Percentiles rank a stretch among this genome's conserved stretches.
phyloP scores from a whole-genome alignment of 768 basidiomycete species.

The Boletus rubroflammeus region DNA sequence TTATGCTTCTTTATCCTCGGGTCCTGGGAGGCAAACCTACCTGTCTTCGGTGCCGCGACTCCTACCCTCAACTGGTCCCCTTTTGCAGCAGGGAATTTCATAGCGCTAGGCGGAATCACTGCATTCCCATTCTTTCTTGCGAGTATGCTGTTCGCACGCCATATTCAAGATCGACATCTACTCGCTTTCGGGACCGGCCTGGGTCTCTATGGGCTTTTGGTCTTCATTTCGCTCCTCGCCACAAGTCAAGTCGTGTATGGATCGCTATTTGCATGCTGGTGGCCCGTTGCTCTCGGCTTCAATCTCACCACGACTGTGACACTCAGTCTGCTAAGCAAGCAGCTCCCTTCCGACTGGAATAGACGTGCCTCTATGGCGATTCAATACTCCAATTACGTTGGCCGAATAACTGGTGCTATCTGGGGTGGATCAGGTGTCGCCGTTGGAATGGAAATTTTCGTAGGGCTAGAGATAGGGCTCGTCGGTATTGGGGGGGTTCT shows the following conservation, averaged over 20 bases:
- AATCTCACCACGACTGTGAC: slow-evolving; percentile 71
- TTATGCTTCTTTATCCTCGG: slow-evolving; percentile 70
- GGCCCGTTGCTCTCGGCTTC: slow-evolving; percentile 63
- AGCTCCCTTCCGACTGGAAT: slow-evolving; percentile 62
- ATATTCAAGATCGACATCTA: slow-evolving; percentile 56
- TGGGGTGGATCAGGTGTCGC: slow-evolving; percentile 62
- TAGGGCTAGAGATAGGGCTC: slow-evolving; percentile 56
- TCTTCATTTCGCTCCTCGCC: slow-evolving; percentile 45
- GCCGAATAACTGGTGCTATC: slow-evolving; percentile 60
- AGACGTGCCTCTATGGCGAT: slow-evolving; percentile 50
- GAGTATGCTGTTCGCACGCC: slow-evolving; percentile 56
- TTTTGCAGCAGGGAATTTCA: slow-evolving; percentile 64
- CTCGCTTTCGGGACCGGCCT: slow-evolving; percentile 50
- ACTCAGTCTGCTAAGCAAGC: slow-evolving; percentile 62
- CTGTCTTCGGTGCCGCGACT: slow-evolving; percentile 48
- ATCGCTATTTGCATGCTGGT: slow-evolving; percentile 42
- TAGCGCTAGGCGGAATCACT: slow-evolving; percentile 59
- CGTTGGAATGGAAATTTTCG: slow-evolving; percentile 55
- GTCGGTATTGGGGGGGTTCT: slow-evolving; percentile 56
- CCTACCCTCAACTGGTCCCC: slow-evolving; percentile 52
- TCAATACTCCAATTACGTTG: slow-evolving; percentile 66
- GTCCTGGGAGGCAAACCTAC: slow-evolving; percentile 66
- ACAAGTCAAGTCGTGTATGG: slow-evolving; percentile 43
- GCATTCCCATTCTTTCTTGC: slow-evolving; percentile 64
- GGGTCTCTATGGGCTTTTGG: slow-evolving; percentile 49